A percentile compares a stretch with the other conserved stretches of the same genome.
Conservation (phyloP, 2,329 filamentous ascomycete species). For the Paecilomyces formosus region DNA sequence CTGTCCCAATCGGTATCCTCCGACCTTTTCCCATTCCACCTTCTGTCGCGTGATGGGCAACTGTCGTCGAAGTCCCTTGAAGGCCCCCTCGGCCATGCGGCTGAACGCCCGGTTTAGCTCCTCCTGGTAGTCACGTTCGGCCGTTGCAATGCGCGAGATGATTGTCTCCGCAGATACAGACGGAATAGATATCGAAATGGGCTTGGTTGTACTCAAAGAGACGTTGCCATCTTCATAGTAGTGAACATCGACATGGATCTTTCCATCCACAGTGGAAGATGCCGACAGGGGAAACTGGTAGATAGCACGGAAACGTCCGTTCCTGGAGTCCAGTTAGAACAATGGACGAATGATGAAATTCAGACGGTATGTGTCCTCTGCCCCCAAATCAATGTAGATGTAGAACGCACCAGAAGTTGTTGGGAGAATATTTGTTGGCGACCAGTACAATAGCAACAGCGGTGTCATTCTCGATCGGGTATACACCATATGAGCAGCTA, state of each 20-base stretch:
- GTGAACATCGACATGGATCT: constrained; percentile 89
- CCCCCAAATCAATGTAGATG: too few relatives aligned
- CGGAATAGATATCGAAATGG: constrained; percentile 55
- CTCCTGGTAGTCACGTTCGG: constrained; percentile 92
- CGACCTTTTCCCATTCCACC: constrained; percentile 98
- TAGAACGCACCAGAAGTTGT: constrained; percentile 77
- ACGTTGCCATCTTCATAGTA: constrained; percentile 99
- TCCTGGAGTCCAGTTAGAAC: constrained; percentile 48
- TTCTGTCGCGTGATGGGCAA: constrained; percentile 95
- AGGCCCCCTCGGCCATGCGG: constrained; percentile 83
- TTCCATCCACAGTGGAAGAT: constrained; percentile 58
- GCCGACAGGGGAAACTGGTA: constrained; percentile 72
- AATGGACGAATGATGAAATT: not conserved
- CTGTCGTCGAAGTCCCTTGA: constrained; percentile 87
- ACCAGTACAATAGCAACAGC: constrained; percentile 77
- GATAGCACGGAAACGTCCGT: constrained; percentile 87
- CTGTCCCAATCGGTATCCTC: constrained; percentile 78
- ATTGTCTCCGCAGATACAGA: constrained; percentile 62
- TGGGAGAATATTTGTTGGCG: constrained; percentile 93
- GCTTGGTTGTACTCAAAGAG: constrained; percentile 80
- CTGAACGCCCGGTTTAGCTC: constrained; percentile 88
- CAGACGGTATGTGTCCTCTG: not conserved
- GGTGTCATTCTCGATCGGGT: constrained; percentile 67
- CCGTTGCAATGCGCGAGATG: constrained; percentile 65
- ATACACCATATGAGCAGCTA: constrained; percentile 71